phyloP scores from a whole-genome alignment of 805 yeast species.

The Myxozyma lipomycoides region DNA sequence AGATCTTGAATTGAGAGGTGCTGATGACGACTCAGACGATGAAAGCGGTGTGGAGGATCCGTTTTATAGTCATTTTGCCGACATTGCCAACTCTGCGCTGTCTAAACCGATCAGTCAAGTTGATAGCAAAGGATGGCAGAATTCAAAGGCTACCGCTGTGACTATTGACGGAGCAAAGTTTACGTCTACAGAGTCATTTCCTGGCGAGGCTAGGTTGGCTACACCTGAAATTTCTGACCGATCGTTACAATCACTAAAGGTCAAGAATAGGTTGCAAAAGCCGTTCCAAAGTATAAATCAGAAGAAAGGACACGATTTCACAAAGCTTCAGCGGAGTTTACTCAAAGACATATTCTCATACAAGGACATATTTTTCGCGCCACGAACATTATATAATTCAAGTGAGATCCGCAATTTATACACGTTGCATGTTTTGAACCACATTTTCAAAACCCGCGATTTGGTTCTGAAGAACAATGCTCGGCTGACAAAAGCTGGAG shows the following conservation, averaged over 20 bases:
- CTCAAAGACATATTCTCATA: conserved; percentile 68
- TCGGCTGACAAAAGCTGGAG: conserved; percentile 44
- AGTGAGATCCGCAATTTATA: conserved; percentile 58
- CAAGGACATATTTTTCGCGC: conserved; percentile 64
- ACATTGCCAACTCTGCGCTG: conserved; percentile 4
- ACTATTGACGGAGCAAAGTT: not conserved
- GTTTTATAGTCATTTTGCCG: conserved; percentile 67
- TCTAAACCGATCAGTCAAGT: conserved; percentile 21
- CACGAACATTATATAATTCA: conserved; percentile 48
- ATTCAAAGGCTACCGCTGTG: not conserved
- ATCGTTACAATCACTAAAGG: not conserved
- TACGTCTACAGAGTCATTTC: not conserved
- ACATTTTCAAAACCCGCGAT: conserved; percentile 69
- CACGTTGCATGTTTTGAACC: conserved; percentile 71
- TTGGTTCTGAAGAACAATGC: conserved; percentile 72
- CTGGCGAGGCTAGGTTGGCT: conserved; percentile 4
- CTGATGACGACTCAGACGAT: conserved; percentile 39
- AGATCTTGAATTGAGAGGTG: conserved; percentile 34
- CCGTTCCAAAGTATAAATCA: conserved; percentile 28
- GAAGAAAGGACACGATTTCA: conserved; percentile 35
- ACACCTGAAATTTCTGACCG: conserved; percentile 3
- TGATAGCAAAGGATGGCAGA: conserved; percentile 14
- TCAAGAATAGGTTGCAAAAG: conserved; percentile 26
- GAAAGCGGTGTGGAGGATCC: conserved; percentile 55
- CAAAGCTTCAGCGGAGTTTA: conserved; percentile 49